Evolutionary conservation across 2,329 filamentous ascomycete genomes (phyloP).

Genomic region (Penicillium italicum): DNA sequence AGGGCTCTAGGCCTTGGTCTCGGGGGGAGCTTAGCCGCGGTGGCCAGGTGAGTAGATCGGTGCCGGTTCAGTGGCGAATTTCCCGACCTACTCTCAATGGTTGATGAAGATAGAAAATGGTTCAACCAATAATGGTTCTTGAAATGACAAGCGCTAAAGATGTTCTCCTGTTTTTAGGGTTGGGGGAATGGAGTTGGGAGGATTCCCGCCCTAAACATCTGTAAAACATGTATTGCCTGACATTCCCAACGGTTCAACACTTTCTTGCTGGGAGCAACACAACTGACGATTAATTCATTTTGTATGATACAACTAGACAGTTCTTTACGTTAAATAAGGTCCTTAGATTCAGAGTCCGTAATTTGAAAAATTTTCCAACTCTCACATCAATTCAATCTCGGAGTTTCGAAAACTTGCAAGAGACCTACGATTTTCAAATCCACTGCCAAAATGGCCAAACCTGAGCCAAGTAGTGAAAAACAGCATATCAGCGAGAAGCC

Average conservation of each 20-base stretch:
- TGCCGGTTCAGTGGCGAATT: neutral
- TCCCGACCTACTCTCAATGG: no score
- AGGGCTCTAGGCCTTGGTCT: no score
- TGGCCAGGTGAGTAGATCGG: neutral
- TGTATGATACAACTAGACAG: no score
- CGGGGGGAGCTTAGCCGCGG: no score
- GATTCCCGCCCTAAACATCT: neutral
- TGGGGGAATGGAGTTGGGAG: neutral
- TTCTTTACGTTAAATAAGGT: neutral
- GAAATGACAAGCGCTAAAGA: neutral
- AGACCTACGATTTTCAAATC: neutral
- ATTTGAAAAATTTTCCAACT: no score
- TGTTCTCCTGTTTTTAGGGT: neutral
- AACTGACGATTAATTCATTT: neutral
- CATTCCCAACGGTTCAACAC: conserved; percentile 9
- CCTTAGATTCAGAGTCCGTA: no score
- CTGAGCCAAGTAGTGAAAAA: conserved; percentile 45
- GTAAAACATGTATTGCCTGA: neutral
- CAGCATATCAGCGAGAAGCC: conserved; percentile 76
- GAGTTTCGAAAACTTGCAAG: neutral
- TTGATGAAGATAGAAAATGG: no score
- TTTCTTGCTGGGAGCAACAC: conserved; percentile 1
- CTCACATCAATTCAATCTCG: neutral
- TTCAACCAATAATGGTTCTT: neutral
- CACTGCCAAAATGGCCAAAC: neutral